A percentile compares a stretch with the other conserved stretches of the same genome.
phyloP scores from a whole-genome alignment of 192 early-diverging fungal genomes.

The Jimgerdemannia lactiflua region DNA sequence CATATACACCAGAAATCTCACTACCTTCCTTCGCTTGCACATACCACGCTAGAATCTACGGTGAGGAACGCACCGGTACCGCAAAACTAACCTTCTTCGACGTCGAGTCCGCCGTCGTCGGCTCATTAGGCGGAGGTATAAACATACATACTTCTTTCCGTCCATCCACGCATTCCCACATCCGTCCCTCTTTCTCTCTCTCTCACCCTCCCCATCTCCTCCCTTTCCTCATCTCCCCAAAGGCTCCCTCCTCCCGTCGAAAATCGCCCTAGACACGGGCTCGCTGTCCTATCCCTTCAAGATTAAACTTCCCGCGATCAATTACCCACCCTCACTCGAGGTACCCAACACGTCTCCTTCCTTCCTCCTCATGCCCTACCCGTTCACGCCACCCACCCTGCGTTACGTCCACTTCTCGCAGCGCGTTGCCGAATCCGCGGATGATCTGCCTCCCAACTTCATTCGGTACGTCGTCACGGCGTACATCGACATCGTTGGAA shows the following conservation, averaged over 20 bases:
- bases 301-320: neutral
- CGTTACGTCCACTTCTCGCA: neutral
- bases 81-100: neutral
- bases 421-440: neutral
- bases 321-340: neutral
- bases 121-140: neutral
- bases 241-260: neutral
- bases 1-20: too few relatives aligned
- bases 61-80: neutral
- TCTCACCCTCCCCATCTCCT: neutral
- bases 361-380: neutral
- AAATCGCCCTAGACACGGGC: neutral
- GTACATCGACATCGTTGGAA: neutral
- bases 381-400: neutral
- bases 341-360: neutral
- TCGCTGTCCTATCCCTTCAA: neutral
- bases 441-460: neutral
- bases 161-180: too few relatives aligned
- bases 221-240: neutral
- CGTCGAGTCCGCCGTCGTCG: neutral
- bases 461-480: neutral
- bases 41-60: neutral
- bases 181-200: neutral
- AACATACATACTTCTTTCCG: too few relatives aligned
- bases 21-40: too few relatives aligned